Evolutionary conservation across 2,329 filamentous ascomycete species (phyloP).

Genomic region (Aspergillus pseudoviridinutans): DNA sequence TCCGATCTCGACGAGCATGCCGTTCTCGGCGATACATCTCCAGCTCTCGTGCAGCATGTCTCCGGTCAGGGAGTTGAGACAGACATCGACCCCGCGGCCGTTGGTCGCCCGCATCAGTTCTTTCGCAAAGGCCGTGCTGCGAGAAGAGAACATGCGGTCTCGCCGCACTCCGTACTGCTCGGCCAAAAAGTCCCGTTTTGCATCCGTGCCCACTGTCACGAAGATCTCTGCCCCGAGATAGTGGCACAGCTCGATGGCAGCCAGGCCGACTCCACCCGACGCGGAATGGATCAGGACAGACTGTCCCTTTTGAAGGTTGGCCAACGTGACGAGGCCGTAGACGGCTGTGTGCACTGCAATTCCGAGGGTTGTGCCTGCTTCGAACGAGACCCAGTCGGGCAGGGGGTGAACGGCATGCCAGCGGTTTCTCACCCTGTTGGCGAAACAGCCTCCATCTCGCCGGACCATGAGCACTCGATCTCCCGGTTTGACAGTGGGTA

Average conservation of each 20-base stretch:
- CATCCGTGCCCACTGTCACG: slow-evolving; percentile 17
- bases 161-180: slow-evolving; percentile 12
- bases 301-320: slow-evolving; percentile 10
- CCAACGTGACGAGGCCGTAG: slow-evolving; percentile 20
- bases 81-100: slow-evolving; percentile 21
- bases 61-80: slow-evolving; percentile 8
- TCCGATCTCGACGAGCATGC: slow-evolving; percentile 18
- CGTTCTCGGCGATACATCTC: slow-evolving; percentile 19
- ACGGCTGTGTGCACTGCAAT: slow-evolving; percentile 21
- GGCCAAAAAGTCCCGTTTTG: slow-evolving; percentile 14
- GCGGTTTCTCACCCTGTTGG: slow-evolving; percentile 7
- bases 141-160: slow-evolving; percentile 21
- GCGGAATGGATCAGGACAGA: slow-evolving; percentile 19
- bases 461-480: slow-evolving; percentile 27
- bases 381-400: slow-evolving; percentile 23
- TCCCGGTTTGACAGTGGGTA: slow-evolving; percentile 33
- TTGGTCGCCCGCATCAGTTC: slow-evolving; percentile 14
- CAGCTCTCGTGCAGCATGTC: slow-evolving; percentile 5
- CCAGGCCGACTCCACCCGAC: slow-evolving; percentile 17
- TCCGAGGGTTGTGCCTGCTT: slow-evolving; percentile 25
- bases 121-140: slow-evolving; percentile 11
- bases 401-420: slow-evolving; percentile 15
- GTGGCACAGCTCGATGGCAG: slow-evolving; percentile 17
- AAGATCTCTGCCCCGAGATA: slow-evolving; percentile 10
- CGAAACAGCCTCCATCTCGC: slow-evolving; percentile 1